Base-by-base conservation (phyloP, 441 rosid species). In the Kokia cookei region DNA sequence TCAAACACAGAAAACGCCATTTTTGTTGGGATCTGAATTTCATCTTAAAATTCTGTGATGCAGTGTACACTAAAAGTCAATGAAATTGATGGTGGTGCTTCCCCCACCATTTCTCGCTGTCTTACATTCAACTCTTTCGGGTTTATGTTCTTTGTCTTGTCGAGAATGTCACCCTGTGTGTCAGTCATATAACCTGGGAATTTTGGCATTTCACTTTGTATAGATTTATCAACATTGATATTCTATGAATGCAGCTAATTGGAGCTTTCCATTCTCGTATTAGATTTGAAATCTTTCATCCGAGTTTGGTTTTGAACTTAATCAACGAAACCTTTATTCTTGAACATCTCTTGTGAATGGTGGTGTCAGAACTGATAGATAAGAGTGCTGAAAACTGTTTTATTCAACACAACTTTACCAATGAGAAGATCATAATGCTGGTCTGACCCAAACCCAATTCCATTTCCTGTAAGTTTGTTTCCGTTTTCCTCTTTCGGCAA, bases 401-500 rank as follows among this genome's bases (percentile, higher is more conserved):
- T 32, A 32, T 45, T 45, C 50, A 11, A 45, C 3, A 3, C 50
- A 45, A 45, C 12, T 32, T 45, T 45, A 19, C 22, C 22, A 19
- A 19, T 19, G 22, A 19, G 22, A 19, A 19, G 22, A 19, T 19
- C 22, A 19, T 19, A 19, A 19, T 19, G 22, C 22, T 19, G 22
- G 22, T 19, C 22, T 19, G 22, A 19, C 0, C 22, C 22, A 19
- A 19, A 19, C 22, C 22, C 22, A 19, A 19, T 19, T 19, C 22
- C 22, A 19, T 19, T 19, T 19, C 22, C 22, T 0, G 0, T 19
- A 19, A 19, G 22, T 19, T 19, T 19, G 22, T 19, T 19, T 19
- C 22, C 22, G 22, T 19, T 19, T 19, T 19, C 72, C 58, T 62
- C 79, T 76, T 76, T 67, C 71, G 55, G 76, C 35, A 13, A 63